Evolutionary conservation across 306 rosid genomes (phyloP), one percentile per base, ranked within the genome.

Genomic region (Delonix regia): DNA sequence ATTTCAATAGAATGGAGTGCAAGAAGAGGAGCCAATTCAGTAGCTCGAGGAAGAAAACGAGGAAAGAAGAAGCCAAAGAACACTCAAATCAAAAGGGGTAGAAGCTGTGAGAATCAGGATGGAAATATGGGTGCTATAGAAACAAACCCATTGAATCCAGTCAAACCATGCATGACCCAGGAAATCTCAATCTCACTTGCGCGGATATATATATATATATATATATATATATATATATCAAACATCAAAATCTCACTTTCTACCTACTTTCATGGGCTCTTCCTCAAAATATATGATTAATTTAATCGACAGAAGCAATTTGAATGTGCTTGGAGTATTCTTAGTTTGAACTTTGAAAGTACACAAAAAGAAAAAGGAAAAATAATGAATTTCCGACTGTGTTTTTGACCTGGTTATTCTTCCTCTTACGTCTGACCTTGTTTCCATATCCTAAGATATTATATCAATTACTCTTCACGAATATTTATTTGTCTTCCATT

Each of bases 1-100:
- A 81, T 89, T 87, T 92, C 97, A 78, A 90, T 86, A 81, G 88
- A 85, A 77, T 71, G 68, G 89, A 84, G 85, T 83, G 82, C 84
- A 64, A 78, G 62, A 77, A 66, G 81, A 82, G 89, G 78, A 83
- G 86, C 89, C 84, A 85, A 89, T 81, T 91, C 97, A 87, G 94
- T 90, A 79, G 97, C 98, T 91, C 97, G 97, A 91, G 97, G 98
- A 88, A 84, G 89, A 75, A 57, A 90, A 87, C 66, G 80, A 83
- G 93, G 97, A 82, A 82, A 78, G 75, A 81, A 86, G 71, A 79
- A 72, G 88, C 98, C 91, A 88, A 91, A 74, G 13, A 79, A 75
- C 96, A 87, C 92, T 86, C 69, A 76, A 83, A 82, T 80, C 94
- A 82, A 89, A 90, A 86, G 80, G 14, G 53, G 60, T 51, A 56